Conservation (phyloP, 2,329 filamentous ascomycete genomes). For the Pseudogymnoascus sp. region DNA sequence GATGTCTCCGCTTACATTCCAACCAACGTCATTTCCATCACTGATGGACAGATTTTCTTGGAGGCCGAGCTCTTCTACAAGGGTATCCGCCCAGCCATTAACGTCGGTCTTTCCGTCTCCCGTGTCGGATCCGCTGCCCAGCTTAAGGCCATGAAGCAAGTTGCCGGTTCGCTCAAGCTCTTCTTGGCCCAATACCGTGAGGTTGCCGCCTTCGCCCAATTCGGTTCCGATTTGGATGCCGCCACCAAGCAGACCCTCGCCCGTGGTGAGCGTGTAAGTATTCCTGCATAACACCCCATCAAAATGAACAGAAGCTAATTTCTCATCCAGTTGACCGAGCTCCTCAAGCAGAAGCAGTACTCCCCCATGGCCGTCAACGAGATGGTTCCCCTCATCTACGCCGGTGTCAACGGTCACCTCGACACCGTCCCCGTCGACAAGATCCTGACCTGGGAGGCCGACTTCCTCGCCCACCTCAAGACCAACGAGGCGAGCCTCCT, state of each 20-base stretch:
- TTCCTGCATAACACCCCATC: slow-evolving; percentile 18
- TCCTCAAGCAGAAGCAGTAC: slow-evolving; percentile 99
- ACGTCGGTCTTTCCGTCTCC: slow-evolving; percentile 99
- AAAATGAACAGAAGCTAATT: slow-evolving; percentile 13
- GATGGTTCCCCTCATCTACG: slow-evolving; percentile 99
- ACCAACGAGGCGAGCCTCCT: slow-evolving; percentile 81
- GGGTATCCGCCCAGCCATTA: slow-evolving; percentile 99
- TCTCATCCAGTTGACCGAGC: slow-evolving; percentile 66
- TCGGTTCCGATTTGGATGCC: slow-evolving; percentile 98
- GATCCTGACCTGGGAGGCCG: slow-evolving; percentile 88
- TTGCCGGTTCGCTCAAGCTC: slow-evolving; percentile 98
- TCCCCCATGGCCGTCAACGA: slow-evolving; percentile 97
- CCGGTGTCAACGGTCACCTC: slow-evolving; percentile 96
- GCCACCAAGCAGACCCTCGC: slow-evolving; percentile 96
- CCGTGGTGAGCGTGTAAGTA: slow-evolving; percentile 92
- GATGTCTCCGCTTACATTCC: slow-evolving; percentile 99
- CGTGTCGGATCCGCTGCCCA: slow-evolving; percentile 99
- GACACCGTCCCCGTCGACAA: slow-evolving; percentile 82
- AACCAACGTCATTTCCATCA: slow-evolving; percentile 99
- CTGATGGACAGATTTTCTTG: slow-evolving; percentile 99
- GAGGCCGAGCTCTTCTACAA: slow-evolving; percentile 99
- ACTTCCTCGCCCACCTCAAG: slow-evolving; percentile 89
- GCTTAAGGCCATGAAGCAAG: slow-evolving; percentile 99
- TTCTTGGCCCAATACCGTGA: slow-evolving; percentile 99
- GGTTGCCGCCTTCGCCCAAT: slow-evolving; percentile 98